Evolutionary conservation across 2,329 filamentous ascomycete species (phyloP).

Genomic region (Ilyonectria sp.): DNA sequence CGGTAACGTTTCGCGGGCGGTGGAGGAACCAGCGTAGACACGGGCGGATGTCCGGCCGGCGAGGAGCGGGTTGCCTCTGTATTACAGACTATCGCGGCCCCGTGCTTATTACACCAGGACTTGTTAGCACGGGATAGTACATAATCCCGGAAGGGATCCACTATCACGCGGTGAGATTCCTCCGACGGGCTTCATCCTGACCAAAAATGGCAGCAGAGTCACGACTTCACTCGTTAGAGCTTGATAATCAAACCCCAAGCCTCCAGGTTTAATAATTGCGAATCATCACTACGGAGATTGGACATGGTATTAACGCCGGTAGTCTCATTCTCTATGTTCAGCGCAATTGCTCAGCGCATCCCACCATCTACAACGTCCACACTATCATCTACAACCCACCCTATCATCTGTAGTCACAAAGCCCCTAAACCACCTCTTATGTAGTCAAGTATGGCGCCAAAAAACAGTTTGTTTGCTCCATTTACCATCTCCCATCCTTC

Average conservation of each 20-base stretch:
- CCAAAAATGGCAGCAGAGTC: background rate
- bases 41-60: conserved; percentile 37
- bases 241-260: conserved; percentile 13
- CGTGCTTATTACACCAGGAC: fast-evolving
- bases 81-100: conserved; percentile 22
- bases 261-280: background rate
- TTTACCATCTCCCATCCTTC: conserved; percentile 20
- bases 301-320: background rate
- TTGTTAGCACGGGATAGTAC: conserved; percentile 33
- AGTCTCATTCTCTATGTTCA: background rate
- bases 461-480: conserved; percentile 9
- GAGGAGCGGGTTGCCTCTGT: background rate
- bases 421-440: background rate
- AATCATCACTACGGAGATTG: background rate
- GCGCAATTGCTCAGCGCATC: background rate
- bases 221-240: conserved; percentile 2
- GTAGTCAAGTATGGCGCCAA: background rate
- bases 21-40: background rate
- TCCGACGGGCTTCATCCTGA: conserved; percentile 5
- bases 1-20: background rate
- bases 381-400: background rate
- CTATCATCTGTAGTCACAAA: background rate
- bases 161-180: conserved; percentile 17
- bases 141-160: conserved; percentile 10
- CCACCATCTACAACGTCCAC: background rate